Conservation (phyloP, 305 asterid species). For the Fraxinus velutina region DNA sequence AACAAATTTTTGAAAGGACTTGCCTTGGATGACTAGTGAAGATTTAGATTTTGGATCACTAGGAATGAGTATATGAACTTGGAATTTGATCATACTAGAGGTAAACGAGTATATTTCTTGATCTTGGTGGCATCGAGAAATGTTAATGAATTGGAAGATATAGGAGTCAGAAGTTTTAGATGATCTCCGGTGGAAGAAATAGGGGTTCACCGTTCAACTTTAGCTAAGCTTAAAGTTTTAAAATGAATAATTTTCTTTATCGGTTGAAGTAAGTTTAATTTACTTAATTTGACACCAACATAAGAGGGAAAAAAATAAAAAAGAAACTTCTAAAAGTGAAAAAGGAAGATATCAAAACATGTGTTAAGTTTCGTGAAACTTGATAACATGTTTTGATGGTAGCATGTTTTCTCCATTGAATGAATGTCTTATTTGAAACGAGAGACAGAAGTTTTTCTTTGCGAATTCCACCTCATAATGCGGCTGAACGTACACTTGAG, state of each 20-base stretch:
- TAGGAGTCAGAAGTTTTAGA: not conserved
- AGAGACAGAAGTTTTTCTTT: not conserved
- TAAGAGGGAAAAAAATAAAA: too few relatives aligned
- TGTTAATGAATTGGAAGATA: not conserved
- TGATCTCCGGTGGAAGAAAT: not conserved
- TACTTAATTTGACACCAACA: not conserved
- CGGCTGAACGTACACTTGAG: not conserved
- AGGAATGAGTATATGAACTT: not conserved
- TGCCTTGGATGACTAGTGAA: not conserved
- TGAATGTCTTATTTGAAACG: not conserved
- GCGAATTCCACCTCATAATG: not conserved
- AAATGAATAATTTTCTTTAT: not conserved
- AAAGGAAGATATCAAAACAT: not conserved
- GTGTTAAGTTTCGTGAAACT: not conserved
- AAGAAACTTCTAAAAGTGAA: not conserved
- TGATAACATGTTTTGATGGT: not conserved
- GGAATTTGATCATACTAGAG: not conserved
- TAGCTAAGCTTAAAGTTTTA: not conserved
- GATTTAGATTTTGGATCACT: not conserved
- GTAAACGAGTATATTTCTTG: not conserved
- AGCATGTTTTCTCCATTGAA: not conserved
- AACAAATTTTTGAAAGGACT: not conserved
- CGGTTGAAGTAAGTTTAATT: not conserved
- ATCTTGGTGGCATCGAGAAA: not conserved
- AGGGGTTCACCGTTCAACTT: not conserved